A percentile compares a stretch with the other conserved stretches of the same genome.
Conservation (phyloP, 1,284 basidiomycete species). For the Amylostereum areolatum region DNA sequence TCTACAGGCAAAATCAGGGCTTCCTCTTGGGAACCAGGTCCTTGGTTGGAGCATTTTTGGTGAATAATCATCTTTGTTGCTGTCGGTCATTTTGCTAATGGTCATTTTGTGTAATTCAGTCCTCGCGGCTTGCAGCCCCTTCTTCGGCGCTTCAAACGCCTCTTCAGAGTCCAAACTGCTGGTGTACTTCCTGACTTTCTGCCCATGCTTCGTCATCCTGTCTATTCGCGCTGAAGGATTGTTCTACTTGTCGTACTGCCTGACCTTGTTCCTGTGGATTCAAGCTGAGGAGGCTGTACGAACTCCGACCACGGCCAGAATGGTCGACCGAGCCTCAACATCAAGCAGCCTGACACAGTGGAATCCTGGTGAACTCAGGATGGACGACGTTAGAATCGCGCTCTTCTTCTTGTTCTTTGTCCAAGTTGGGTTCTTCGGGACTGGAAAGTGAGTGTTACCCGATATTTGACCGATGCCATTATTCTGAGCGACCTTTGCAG, state of each 20-base stretch:
- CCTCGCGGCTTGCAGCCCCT: conserved; percentile 26
- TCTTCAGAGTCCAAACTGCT: conserved; percentile 33
- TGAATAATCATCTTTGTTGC: conserved; percentile 25
- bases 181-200: conserved; percentile 66
- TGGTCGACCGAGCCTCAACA: too few species aligned
- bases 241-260: conserved; percentile 70
- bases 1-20: conserved; percentile 61
- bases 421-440: conserved; percentile 86
- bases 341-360: conserved; percentile 4
- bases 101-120: neutral
- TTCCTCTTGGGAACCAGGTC: conserved; percentile 59
- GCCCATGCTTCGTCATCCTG: conserved; percentile 74
- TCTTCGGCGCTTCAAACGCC: conserved; percentile 39
- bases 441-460: conserved; percentile 64
- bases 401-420: conserved; percentile 85
- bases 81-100: conserved; percentile 2
- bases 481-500: conserved; percentile 31
- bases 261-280: conserved; percentile 65
- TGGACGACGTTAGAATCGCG: conserved; percentile 69
- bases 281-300: conserved; percentile 53
- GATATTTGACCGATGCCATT: neutral
- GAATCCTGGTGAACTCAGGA: conserved; percentile 40
- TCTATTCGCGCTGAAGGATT: conserved; percentile 82
- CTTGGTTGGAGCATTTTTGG: conserved; percentile 66
- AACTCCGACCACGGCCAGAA: neutral